These are phyloP conservation scores for Yueomyces sinensis DNA, from an alignment of 805 yeast genomes.

Conservation along the genomic window DNA sequence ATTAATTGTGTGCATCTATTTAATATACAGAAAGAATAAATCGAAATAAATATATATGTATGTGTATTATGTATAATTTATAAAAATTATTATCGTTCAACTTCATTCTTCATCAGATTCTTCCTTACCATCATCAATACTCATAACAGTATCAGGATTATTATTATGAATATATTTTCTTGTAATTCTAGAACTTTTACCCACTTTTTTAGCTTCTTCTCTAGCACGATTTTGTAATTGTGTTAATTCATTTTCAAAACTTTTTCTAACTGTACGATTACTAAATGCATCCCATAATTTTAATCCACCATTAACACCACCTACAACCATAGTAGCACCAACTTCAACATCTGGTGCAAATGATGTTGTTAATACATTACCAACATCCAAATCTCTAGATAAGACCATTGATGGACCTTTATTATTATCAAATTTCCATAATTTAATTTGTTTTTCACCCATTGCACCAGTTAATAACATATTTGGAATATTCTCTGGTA, in stretches of 20 bases:
- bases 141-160: slow-evolving; percentile 41
- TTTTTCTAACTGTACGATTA: slow-evolving; percentile 61
- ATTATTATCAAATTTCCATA: slow-evolving; percentile 58
- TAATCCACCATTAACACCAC: slow-evolving; percentile 75
- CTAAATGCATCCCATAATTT: slow-evolving; percentile 89
- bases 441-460: slow-evolving; percentile 76
- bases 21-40: too few relatives aligned
- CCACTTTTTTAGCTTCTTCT: slow-evolving; percentile 38
- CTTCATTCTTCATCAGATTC: slow-evolving; percentile 27
- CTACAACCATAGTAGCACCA: slow-evolving; percentile 71
- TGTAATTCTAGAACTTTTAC: slow-evolving; percentile 60
- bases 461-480: slow-evolving; percentile 77
- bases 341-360: slow-evolving; percentile 84
- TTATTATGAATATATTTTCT: slow-evolving; percentile 47
- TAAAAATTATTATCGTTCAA: too few relatives aligned
- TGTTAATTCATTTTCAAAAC: slow-evolving; percentile 48
- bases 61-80: too few relatives aligned
- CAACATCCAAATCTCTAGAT: slow-evolving; percentile 86
- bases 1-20: too few relatives aligned
- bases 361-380: slow-evolving; percentile 70
- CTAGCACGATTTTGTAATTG: slow-evolving; percentile 43
- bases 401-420: slow-evolving; percentile 72
- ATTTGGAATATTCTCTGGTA: slow-evolving; percentile 55
- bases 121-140: slow-evolving; percentile 51
- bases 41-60: too few relatives aligned